phyloP scores from a whole-genome alignment of 345 rosid species.

The Nephelium lappaceum region DNA sequence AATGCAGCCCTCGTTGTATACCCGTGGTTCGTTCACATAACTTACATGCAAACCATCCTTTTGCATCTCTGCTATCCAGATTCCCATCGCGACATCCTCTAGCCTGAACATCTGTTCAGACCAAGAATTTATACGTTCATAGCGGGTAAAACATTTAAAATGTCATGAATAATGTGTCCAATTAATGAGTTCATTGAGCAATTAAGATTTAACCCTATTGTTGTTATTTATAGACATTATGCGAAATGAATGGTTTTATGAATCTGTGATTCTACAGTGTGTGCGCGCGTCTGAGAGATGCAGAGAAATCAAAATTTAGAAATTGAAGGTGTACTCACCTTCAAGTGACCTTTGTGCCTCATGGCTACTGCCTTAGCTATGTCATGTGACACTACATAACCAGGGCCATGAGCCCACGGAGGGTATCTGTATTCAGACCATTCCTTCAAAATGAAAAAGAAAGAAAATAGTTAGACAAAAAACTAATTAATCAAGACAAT shows the following conservation, averaged over 20 bases:
- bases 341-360: constrained; percentile 27
- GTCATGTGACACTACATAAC: constrained; percentile 43
- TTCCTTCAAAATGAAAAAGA: constrained; percentile 32
- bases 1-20: constrained; percentile 39
- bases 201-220: too few relatives aligned
- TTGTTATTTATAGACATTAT: too few relatives aligned
- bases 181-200: too few relatives aligned
- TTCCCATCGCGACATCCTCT: constrained; percentile 54
- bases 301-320: background rate
- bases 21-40: constrained; percentile 32
- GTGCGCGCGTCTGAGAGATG: background rate
- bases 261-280: background rate
- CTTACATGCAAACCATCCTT: constrained; percentile 34
- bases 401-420: constrained; percentile 47
- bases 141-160: background rate
- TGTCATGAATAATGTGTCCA: too few relatives aligned
- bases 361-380: constrained; percentile 32
- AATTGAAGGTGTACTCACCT: constrained; percentile 22
- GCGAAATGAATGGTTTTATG: too few relatives aligned
- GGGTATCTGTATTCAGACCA: constrained; percentile 40
- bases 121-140: background rate
- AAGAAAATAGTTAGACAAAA: too few relatives aligned
- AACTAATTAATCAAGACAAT: too few relatives aligned
- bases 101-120: constrained; percentile 42
- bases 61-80: constrained; percentile 42